Evolutionary conservation across 2,329 filamentous ascomycete genomes (phyloP).

Genomic region (Endoconidiophora polonica): DNA sequence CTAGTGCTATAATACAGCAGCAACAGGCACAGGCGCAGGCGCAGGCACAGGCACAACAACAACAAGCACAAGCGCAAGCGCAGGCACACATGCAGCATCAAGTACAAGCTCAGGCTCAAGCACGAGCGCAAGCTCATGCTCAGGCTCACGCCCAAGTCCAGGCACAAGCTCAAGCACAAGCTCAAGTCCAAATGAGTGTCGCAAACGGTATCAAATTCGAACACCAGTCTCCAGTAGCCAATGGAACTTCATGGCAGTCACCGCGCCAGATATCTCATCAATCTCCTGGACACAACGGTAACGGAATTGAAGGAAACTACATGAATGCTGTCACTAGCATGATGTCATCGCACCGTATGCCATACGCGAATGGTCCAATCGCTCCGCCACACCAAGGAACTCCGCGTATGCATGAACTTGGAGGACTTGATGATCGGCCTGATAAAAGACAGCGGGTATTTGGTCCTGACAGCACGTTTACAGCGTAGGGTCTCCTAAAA

Average conservation of each 20-base stretch:
- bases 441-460: constrained; percentile 11
- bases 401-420: constrained; percentile 1
- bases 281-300: background rate
- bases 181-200: constrained; percentile 5
- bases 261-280: constrained; percentile 5
- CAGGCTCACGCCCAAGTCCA: constrained; percentile 1
- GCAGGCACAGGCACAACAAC: background rate
- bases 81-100: background rate
- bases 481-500: background rate
- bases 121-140: constrained; percentile 1
- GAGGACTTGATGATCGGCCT: constrained; percentile 6
- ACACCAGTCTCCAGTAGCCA: background rate
- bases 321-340: constrained; percentile 2
- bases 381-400: background rate
- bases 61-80: background rate
- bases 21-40: background rate
- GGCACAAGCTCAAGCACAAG: constrained; percentile 3
- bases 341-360: constrained; percentile 8
- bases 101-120: background rate
- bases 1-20: constrained; percentile 6
- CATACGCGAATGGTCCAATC: constrained; percentile 1
- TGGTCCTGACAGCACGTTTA: constrained; percentile 10
- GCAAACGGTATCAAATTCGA: constrained; percentile 1
- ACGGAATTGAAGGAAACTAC: constrained; percentile 1
- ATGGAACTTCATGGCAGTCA: constrained; percentile 4